Conservation (phyloP, 23 red algal species). For the Chondrus crispus region DNA sequence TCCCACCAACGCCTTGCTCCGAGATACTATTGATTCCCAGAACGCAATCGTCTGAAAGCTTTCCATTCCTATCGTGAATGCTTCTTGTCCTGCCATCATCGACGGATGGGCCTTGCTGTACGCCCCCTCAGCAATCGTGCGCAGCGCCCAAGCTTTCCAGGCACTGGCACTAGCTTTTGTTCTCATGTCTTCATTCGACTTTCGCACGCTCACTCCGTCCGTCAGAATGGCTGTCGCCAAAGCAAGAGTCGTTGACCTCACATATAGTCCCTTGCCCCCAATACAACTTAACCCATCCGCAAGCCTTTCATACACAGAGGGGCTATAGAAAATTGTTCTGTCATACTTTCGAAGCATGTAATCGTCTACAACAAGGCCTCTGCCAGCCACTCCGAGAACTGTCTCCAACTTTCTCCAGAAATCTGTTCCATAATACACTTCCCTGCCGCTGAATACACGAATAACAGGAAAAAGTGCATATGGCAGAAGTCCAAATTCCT, state of each 20-base stretch:
- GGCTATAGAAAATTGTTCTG: not conserved
- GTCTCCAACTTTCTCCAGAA: constrained; percentile 32
- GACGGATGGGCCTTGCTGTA: not conserved
- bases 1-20: not conserved
- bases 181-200: constrained; percentile 5
- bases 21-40: constrained; percentile 8
- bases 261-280: not conserved
- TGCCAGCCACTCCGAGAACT: constrained; percentile 8
- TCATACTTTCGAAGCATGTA: constrained; percentile 24
- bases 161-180: not conserved
- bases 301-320: not conserved
- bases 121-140: constrained; percentile 11
- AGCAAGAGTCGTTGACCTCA: not conserved
- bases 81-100: not conserved
- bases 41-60: constrained; percentile 2
- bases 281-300: not conserved
- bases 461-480: not conserved
- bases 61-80: not conserved
- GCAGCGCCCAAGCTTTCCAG: constrained; percentile 19
- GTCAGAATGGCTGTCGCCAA: constrained; percentile 13
- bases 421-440: not conserved
- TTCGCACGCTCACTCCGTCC: not conserved
- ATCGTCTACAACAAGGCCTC: constrained; percentile 11
- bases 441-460: not conserved
- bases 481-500: not conserved